Conservation (phyloP, 192 early-diverging fungal genomes). For the Diversispora epigaea region DNA sequence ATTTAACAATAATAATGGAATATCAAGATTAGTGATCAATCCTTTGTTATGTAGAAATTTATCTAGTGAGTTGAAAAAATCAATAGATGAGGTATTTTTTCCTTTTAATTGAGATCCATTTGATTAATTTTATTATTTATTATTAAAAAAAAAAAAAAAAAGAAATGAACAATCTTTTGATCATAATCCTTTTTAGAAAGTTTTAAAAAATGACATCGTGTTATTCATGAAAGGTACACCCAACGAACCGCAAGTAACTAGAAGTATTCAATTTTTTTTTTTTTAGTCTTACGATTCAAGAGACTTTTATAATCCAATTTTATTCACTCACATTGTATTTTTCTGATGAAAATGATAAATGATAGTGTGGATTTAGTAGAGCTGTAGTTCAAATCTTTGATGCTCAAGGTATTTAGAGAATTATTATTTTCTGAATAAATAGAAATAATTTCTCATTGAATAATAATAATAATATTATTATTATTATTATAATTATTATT, state of each 20-base stretch:
- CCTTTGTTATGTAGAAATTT: constrained; percentile 1
- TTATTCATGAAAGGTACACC: constrained; percentile 98
- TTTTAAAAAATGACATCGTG: constrained; percentile 45
- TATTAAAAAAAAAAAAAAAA: no score
- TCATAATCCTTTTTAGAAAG: background rate
- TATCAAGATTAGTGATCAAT: background rate
- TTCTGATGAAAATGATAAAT: background rate
- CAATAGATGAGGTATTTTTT: constrained; percentile 4
- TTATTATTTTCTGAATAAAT: background rate
- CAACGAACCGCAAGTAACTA: constrained; percentile 75
- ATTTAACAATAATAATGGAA: background rate
- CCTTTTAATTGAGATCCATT: no score
- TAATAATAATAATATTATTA: background rate
- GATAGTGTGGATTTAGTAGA: constrained; percentile 87
- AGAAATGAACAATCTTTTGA: no score
- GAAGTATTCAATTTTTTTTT: background rate
- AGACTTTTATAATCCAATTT: background rate
- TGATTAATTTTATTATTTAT: no score
- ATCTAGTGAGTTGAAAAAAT: background rate
- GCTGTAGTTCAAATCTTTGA: constrained; percentile 90
- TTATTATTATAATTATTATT: constrained; percentile 7
- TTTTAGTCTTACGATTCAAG: background rate
- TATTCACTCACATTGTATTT: background rate
- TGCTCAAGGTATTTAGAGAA: constrained; percentile 59
- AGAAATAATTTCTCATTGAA: background rate